phyloP scores from a whole-genome alignment of 2,329 filamentous ascomycete genomes.

The Neocatenulostroma microsporum region DNA sequence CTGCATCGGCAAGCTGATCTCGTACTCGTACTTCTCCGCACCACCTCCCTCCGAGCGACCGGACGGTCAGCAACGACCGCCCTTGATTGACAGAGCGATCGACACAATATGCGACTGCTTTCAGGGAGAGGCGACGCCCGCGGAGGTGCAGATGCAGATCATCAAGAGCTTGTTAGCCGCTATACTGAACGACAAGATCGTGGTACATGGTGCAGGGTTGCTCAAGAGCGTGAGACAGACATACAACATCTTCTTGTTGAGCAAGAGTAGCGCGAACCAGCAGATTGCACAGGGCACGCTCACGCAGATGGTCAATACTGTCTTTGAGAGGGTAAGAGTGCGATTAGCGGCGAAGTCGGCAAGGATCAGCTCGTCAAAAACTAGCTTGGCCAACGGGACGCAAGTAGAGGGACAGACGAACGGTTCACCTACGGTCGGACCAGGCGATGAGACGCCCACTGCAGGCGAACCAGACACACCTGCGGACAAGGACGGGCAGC shows the following conservation, averaged over 20 bases:
- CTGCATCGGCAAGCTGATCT: conserved; percentile 97
- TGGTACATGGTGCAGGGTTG: conserved; percentile 91
- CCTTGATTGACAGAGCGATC: conserved; percentile 92
- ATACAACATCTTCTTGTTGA: conserved; percentile 97
- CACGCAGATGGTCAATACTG: conserved; percentile 97
- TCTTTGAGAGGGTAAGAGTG: conserved; percentile 88
- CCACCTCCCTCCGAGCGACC: conserved; percentile 11
- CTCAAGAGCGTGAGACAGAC: conserved; percentile 96
- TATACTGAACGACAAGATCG: conserved; percentile 96
- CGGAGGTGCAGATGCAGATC: conserved; percentile 93
- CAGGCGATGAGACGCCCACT: conserved; percentile 26
- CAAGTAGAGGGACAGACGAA: conserved; percentile 22
- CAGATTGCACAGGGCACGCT: conserved; percentile 94
- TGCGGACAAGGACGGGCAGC: conserved; percentile 38
- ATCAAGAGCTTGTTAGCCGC: conserved; percentile 94
- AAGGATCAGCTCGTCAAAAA: conserved; percentile 50
- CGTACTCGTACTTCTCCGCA: conserved; percentile 94
- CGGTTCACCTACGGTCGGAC: conserved; percentile 19
- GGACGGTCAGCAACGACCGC: conserved; percentile 38
- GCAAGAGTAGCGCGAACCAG: conserved; percentile 88
- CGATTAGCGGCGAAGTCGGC: conserved; percentile 82
- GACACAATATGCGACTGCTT: conserved; percentile 99
- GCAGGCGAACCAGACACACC: conserved; percentile 31
- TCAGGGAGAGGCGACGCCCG: conserved; percentile 85
- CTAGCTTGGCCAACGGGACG: conserved; percentile 31